Evolutionary conservation across 2,329 filamentous ascomycete species (phyloP), one percentile per base, ranked within the genome.

Genomic region (Cadophora malorum): DNA sequence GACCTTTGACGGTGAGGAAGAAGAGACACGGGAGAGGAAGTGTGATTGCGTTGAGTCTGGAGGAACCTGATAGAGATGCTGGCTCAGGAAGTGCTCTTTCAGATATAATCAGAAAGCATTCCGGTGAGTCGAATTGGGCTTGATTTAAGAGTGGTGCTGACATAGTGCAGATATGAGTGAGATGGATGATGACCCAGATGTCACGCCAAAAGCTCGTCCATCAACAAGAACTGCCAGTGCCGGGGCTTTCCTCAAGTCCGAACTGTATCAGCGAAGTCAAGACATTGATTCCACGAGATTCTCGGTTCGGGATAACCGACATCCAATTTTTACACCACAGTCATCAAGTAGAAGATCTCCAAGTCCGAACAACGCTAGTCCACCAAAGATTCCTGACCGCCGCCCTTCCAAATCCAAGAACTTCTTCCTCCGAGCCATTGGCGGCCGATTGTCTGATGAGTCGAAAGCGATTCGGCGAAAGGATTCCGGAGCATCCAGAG

Each of bases 1-100:
- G 74, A 70, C 74, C 75, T 25, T 72, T 78, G 55, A 78, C 74
- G n/a, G 70, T 76, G n/a, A 69, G 62, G 19, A 78, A 76, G 61
- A 70, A 69, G 50, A 70, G 76, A 19, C 68, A 69, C 7, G 69
- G 63, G 2, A 70, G 73, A 31, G 65, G 63, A 28, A 75, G 69
- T 53, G 62, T 75, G 19, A 41, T 69, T 35, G 63, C 49, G 6
- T 45, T 65, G 21, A 72, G 69, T 21, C 69, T 73, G 25, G 70
- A 74, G 10, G 60, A 66, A 9, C 52, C 55, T 23, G 16, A 31
- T 5, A 52, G 25, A 14, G 65, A 66, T 12, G 14, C n/a, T n/a
- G 12, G 25, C 5, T 31, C 31, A 45, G 61, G 56, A 21, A 65
- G 28, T 31, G 23, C 60, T 16, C 64, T 69, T 35, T n/a, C 49